A percentile compares a stretch with the other conserved stretches of the same genome.
These are phyloP conservation scores for Trichophyton mentagrophytes DNA, from an alignment of 2,329 filamentous ascomycete species.

Conservation along the genomic window DNA sequence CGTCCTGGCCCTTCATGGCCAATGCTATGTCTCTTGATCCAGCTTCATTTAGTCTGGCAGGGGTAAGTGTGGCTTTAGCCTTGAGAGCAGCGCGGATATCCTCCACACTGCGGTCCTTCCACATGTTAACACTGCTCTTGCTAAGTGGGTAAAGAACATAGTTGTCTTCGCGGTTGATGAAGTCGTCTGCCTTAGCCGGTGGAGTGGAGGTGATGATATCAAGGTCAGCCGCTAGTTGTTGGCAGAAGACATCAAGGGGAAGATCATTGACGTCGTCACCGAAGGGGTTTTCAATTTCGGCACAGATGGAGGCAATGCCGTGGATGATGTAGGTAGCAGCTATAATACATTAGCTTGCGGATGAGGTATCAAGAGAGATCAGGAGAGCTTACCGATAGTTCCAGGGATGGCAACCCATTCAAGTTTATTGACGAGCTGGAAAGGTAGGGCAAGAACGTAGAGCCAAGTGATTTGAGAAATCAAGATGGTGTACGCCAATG, in stretches of 20 bases:
- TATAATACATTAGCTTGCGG: neutral
- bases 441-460: constrained; percentile 67
- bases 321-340: constrained; percentile 69
- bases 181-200: constrained; percentile 40
- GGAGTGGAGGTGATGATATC: constrained; percentile 55
- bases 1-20: constrained; percentile 5
- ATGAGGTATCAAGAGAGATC: neutral
- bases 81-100: constrained; percentile 35
- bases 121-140: constrained; percentile 35
- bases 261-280: constrained; percentile 73
- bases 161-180: constrained; percentile 38
- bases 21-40: constrained; percentile 9
- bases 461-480: constrained; percentile 80
- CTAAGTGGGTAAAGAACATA: constrained; percentile 47
- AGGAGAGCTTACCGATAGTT: constrained; percentile 39
- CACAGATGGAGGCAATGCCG: constrained; percentile 60
- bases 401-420: constrained; percentile 67
- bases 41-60: constrained; percentile 1
- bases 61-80: constrained; percentile 22
- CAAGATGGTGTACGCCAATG: constrained; percentile 69
- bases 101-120: constrained; percentile 37
- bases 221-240: constrained; percentile 59
- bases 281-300: constrained; percentile 77
- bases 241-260: constrained; percentile 62
- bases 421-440: constrained; percentile 57